These are phyloP conservation scores for Camelina sativa DNA, from an alignment of 345 rosid species.

Conservation along the genomic window DNA sequence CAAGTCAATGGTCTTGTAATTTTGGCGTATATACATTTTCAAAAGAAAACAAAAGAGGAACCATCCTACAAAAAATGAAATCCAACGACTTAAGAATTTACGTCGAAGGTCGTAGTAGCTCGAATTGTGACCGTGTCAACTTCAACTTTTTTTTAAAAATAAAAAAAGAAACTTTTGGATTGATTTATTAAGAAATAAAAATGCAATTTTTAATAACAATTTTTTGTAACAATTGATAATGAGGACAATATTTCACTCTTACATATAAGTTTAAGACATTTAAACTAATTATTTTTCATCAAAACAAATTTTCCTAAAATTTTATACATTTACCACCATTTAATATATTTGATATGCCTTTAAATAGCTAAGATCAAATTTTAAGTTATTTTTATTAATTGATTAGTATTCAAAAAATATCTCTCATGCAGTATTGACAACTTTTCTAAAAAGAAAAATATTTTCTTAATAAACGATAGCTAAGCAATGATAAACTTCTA, in stretches of 20 bases:
- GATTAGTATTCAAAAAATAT: neutral
- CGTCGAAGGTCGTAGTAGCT: conserved; percentile 35
- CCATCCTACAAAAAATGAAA: conserved; percentile 12
- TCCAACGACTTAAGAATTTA: conserved; percentile 2
- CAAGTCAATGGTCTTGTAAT: conserved; percentile 39
- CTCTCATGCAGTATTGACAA: neutral
- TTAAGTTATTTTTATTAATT: neutral
- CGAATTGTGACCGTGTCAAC: neutral
- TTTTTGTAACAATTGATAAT: neutral
- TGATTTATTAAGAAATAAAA: neutral
- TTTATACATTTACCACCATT: no score
- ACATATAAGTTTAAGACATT: neutral
- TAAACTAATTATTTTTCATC: no score
- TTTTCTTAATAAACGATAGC: neutral
- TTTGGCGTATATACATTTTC: conserved; percentile 24
- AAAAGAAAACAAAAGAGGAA: conserved; percentile 13
- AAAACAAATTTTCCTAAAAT: no score
- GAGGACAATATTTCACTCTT: no score
- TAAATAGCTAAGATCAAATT: no score
- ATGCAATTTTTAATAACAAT: neutral
- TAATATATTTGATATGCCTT: no score
- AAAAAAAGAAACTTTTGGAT: neutral
- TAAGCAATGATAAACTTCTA: conserved; percentile 5
- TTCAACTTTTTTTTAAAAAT: neutral
- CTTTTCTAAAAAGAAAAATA: neutral